These are phyloP conservation scores for Stagonosporopsis chrysanthemi DNA, from an alignment of 2,329 filamentous ascomycete species.

Conservation along the genomic window DNA sequence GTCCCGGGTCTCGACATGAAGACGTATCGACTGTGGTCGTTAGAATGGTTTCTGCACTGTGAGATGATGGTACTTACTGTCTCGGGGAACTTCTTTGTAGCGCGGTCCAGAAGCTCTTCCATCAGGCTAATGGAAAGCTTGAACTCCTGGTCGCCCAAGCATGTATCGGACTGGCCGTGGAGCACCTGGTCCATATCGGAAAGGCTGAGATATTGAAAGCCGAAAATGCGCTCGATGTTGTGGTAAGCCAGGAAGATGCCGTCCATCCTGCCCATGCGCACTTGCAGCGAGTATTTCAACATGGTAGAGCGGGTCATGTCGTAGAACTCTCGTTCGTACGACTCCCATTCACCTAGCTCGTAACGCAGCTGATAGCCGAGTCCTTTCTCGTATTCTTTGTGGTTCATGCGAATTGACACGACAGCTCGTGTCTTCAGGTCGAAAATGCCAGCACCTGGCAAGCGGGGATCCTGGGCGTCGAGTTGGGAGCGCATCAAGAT, in stretches of 20 bases:
- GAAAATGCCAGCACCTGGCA: slow-evolving; percentile 93
- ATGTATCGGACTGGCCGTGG: slow-evolving; percentile 75
- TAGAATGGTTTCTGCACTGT: slow-evolving; percentile 2
- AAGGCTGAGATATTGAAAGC: slow-evolving; percentile 92
- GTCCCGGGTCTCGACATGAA: slow-evolving; percentile 81
- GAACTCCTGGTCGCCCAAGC: slow-evolving; percentile 84
- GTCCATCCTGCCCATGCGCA: slow-evolving; percentile 97
- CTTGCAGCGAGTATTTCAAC: slow-evolving; percentile 95
- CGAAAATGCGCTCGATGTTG: slow-evolving; percentile 94
- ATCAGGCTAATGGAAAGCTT: slow-evolving; percentile 79
- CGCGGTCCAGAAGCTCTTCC: slow-evolving; percentile 79
- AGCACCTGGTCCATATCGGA: slow-evolving; percentile 87
- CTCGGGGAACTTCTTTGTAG: slow-evolving; percentile 76
- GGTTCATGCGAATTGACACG: slow-evolving; percentile 88
- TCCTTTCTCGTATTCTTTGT: slow-evolving; percentile 73
- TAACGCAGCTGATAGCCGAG: slow-evolving; percentile 85
- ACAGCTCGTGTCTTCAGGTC: slow-evolving; percentile 96
- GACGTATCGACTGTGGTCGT: slow-evolving; percentile 67
- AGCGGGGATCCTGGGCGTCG: slow-evolving; percentile 83
- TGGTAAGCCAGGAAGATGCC: slow-evolving; percentile 97
- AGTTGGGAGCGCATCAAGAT: slow-evolving; percentile 95
- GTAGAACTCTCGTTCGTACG: slow-evolving; percentile 93
- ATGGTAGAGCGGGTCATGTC: slow-evolving; percentile 96
- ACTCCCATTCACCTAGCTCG: slow-evolving; percentile 81
- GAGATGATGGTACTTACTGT: slow-evolving; percentile 49